Base-by-base conservation (phyloP, 768 basidiomycete genomes). In the Mycena chlorophos region DNA sequence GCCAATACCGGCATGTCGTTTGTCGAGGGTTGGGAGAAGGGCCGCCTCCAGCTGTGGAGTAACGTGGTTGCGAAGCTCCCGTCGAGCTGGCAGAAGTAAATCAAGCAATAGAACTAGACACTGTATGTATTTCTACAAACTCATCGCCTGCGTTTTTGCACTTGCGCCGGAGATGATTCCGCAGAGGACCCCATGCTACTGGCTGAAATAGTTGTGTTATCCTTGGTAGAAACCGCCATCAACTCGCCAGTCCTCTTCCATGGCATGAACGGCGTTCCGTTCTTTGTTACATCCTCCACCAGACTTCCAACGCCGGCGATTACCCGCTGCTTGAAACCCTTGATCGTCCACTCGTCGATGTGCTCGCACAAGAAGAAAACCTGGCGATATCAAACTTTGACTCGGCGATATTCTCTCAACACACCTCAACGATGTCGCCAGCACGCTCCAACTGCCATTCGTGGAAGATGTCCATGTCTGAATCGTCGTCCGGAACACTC, bases 1-100 rank as follows among this genome's bases (percentile, higher is more conserved):
- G 80, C 78, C 53, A 83, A 77, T 54, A 80, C 79, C 27, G 84
- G 84, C 22, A 70, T 90, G 52, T 88, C 87, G 1, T 88, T 86
- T 64, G 73, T 93, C 10, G 90, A 87, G 68, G 74, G 80, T 5
- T 91, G 88, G 82, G 93, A 94, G 71, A 72, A 75, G 48, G 90
- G 87, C 2, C 78, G 91, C 37, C 71, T 94, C 52, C 72, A 72
- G 23, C 70, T 73, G 58, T 97, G 92, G 95, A 80, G 79, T 4
- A 75, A 83, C 31, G 81, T 83, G 8, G 80, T 89, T 27, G 74
- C 77, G 52, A 83, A 82, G 66, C 85, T 94, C 31, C 89, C 91
- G 38, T 89, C 90, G 2, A 84, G 82, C 62, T 95, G 94, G 93
- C 84, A 79, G 65, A 79, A 69, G 29, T 50, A 38, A 31, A 31